phyloP scores from a whole-genome alignment of 345 rosid species.

The Triadica sebifera region DNA sequence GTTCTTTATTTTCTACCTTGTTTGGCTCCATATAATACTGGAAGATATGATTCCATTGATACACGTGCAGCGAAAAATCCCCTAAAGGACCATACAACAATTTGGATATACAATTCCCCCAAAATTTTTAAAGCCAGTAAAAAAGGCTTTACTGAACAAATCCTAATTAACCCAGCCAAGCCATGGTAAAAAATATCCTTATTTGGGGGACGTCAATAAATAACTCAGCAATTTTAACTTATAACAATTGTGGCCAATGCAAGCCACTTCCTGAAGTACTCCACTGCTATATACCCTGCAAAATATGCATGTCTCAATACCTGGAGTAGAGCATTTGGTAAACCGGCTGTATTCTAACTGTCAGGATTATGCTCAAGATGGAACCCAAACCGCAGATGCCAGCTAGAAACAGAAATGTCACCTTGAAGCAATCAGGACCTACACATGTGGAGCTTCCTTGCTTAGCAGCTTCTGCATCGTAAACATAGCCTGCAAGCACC shows the following conservation, averaged over 20 bases:
- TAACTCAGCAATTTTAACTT: conserved; percentile 6
- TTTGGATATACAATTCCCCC: neutral
- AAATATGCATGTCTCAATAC: conserved; percentile 13
- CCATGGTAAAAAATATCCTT: neutral
- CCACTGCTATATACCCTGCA: neutral
- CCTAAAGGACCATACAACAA: neutral
- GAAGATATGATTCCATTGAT: neutral
- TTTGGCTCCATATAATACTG: neutral
- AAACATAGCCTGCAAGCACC: conserved; percentile 69
- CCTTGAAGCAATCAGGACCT: conserved; percentile 74
- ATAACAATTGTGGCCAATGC: neutral
- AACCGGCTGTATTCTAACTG: conserved; percentile 75
- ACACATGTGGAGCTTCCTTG: conserved; percentile 74
- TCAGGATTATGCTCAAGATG: conserved; percentile 59
- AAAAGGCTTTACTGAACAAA: neutral
- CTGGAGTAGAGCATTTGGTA: conserved; percentile 82
- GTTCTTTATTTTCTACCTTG: no score
- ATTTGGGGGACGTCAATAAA: neutral
- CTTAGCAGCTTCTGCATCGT: conserved; percentile 79
- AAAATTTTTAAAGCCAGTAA: neutral
- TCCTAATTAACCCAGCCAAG: neutral
- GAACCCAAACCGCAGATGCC: conserved; percentile 70
- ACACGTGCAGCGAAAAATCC: neutral
- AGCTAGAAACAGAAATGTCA: conserved; percentile 74
- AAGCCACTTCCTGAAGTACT: neutral